Evolutionary conservation across 2,329 filamentous ascomycete species (phyloP).

Genomic region (Dactylellina parvicollis): DNA sequence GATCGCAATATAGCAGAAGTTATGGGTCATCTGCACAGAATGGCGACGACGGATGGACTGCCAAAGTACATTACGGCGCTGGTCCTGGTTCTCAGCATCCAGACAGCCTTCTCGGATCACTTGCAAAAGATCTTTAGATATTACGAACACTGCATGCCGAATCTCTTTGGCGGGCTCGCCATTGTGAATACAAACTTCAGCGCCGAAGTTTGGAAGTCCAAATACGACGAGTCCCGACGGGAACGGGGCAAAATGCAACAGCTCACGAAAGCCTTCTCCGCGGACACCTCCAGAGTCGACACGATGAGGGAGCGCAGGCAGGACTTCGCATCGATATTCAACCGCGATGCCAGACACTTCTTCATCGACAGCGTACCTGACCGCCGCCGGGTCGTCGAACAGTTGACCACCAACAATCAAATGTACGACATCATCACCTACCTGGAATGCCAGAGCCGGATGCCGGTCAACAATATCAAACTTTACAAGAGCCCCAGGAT

Average conservation of each 20-base stretch:
- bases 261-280: not conserved
- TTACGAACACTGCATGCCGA: slow-evolving; percentile 35
- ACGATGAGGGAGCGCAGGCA: slow-evolving; percentile 19
- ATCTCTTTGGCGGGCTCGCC: slow-evolving; percentile 24
- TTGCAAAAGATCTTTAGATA: slow-evolving; percentile 23
- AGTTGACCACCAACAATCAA: slow-evolving; percentile 20
- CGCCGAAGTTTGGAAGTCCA: slow-evolving; percentile 14
- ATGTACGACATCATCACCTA: slow-evolving; percentile 39
- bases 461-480: slow-evolving; percentile 33
- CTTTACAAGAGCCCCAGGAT: slow-evolving; percentile 18
- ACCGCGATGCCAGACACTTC: slow-evolving; percentile 25
- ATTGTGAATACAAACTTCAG: slow-evolving; percentile 35
- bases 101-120: slow-evolving; percentile 1
- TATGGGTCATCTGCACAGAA: slow-evolving; percentile 23
- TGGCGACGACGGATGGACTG: not conserved
- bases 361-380: slow-evolving; percentile 25
- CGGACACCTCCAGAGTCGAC: slow-evolving; percentile 20
- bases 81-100: slow-evolving; percentile 10
- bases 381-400: not conserved
- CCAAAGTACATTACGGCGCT: slow-evolving; percentile 12
- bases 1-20: slow-evolving; percentile 35
- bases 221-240: not conserved
- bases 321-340: slow-evolving; percentile 9
- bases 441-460: slow-evolving; percentile 20
- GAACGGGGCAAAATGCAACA: not conserved